A percentile compares a stretch with the other conserved stretches of the same genome.
phyloP scores from a whole-genome alignment of 1,139 yeast genomes.

The Zygoascus meyerae region DNA sequence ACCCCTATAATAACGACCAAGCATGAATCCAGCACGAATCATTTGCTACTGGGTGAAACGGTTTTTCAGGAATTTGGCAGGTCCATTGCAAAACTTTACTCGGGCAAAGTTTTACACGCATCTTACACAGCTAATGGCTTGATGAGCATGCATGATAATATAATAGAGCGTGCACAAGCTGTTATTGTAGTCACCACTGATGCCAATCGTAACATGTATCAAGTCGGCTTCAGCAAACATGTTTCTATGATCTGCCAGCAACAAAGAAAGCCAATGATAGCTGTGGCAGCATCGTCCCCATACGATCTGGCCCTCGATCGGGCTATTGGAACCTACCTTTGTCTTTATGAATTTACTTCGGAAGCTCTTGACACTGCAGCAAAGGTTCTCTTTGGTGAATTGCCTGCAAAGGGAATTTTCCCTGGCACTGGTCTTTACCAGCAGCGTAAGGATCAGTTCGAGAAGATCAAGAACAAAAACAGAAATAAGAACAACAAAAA shows the following conservation, averaged over 20 bases:
- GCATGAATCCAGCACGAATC: slow-evolving; percentile 22
- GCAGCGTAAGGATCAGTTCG: slow-evolving; percentile 18
- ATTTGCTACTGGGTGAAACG: slow-evolving; percentile 49
- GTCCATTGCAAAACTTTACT: slow-evolving; percentile 25
- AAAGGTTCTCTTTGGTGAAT: slow-evolving; percentile 50
- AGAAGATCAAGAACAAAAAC: slow-evolving; percentile 9
- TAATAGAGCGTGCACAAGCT: slow-evolving; percentile 51
- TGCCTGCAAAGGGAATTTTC: slow-evolving; percentile 49
- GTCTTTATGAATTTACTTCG: slow-evolving; percentile 57
- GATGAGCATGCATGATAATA: slow-evolving; percentile 51
- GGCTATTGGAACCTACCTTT: slow-evolving; percentile 51
- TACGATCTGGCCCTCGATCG: slow-evolving; percentile 56
- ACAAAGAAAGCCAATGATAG: slow-evolving; percentile 51
- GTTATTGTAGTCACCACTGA: slow-evolving; percentile 58
- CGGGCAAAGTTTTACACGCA: slow-evolving; percentile 52
- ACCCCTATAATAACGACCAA: slow-evolving; percentile 38
- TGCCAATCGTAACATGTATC: slow-evolving; percentile 59
- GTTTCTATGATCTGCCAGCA: slow-evolving; percentile 51
- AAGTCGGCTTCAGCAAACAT: slow-evolving; percentile 58
- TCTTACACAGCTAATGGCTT: slow-evolving; percentile 63
- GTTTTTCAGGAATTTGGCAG: slow-evolving; percentile 43
- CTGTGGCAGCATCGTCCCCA: slow-evolving; percentile 61
- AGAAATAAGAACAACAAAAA: slow-evolving; percentile 19
- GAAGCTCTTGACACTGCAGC: slow-evolving; percentile 48
- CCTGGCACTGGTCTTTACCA: slow-evolving; percentile 44